These are phyloP conservation scores for Pisolithus marmoratus DNA, from an alignment of 768 basidiomycete genomes.

Conservation along the genomic window DNA sequence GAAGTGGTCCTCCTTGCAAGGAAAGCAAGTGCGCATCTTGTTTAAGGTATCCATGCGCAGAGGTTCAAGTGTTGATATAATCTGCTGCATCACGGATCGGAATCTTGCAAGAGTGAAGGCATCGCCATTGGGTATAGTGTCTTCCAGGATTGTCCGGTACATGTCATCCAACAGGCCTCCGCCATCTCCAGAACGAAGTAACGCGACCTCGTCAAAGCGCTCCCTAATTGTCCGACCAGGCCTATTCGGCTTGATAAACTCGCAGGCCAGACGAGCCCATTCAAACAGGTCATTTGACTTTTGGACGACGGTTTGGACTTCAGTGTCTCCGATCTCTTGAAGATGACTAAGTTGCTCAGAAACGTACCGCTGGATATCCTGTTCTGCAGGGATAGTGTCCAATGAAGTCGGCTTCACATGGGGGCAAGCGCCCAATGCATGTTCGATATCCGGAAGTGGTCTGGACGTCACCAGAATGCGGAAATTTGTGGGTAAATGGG, in stretches of 20 bases:
- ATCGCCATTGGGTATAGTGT: background rate
- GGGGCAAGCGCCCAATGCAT: background rate
- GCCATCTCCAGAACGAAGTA: background rate
- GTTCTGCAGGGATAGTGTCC: background rate
- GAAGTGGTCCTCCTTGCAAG: background rate
- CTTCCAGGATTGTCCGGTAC: background rate
- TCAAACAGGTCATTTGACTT: background rate
- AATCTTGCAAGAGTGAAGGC: background rate
- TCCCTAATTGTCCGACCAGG: background rate
- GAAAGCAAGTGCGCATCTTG: background rate
- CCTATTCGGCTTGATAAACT: background rate
- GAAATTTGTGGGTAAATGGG: background rate
- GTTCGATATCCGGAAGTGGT: background rate
- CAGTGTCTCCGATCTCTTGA: background rate
- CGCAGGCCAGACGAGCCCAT: slow-evolving; percentile 1
- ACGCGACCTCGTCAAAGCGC: background rate
- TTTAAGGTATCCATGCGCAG: background rate
- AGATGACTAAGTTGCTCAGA: background rate
- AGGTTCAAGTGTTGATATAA: background rate
- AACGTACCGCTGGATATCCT: background rate
- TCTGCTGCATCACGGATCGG: background rate
- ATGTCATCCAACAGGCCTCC: background rate
- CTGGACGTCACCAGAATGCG: background rate
- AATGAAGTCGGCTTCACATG: background rate
- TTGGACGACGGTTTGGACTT: slow-evolving; percentile 7